Evolutionary conservation across 257 asterid genomes (phyloP), one percentile per base, ranked within the genome.

Genomic region (Salvia miltiorrhiza): DNA sequence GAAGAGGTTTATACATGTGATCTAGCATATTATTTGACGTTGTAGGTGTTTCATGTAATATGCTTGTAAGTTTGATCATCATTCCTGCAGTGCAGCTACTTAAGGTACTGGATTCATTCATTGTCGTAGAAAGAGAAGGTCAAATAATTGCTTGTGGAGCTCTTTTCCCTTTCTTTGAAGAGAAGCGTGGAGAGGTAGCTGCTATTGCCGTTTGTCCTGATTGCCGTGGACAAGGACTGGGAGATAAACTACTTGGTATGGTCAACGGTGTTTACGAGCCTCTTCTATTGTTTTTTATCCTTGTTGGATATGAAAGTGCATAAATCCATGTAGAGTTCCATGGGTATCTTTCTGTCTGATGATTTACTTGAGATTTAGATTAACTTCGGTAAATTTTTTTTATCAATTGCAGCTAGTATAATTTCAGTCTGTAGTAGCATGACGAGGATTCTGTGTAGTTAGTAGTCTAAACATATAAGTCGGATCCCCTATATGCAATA

Each of bases 181-280:
- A 86, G n/a, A 91, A 86, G 77, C 84, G 97, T 58, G 98, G 97
- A 56, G 99, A 94, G 86, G 89, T 94, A 65, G 97, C 99, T 75
- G 96, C 97, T 71, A 86, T 91, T 76, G 98, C 93, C 28, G 99
- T 94, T 73, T 89, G 97, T 64, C 92, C 96, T 19, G 99, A 91
- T 35, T 94, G 99, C 66, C 95, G 98, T n/a, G 97, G 98, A 26
- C 89, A 91, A 78, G 99, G 99, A 72, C 97, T 86, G 63, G 99
- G 99, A 73, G 98, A 92, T 81, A 94, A 87, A 76, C 82, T 94
- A 77, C 99, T 94, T 10, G 99, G 99, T 94, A 89, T 57, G 81
- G 66, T 24, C 54, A 49, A 41, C 48, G 4, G 45, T 20, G 43
- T 63, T 30, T 55, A 19, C 4, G 12, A 57, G 13, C 16, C 67